Evolutionary conservation across 2,329 filamentous ascomycete genomes (phyloP).

Genomic region (Beauveria varroae): DNA sequence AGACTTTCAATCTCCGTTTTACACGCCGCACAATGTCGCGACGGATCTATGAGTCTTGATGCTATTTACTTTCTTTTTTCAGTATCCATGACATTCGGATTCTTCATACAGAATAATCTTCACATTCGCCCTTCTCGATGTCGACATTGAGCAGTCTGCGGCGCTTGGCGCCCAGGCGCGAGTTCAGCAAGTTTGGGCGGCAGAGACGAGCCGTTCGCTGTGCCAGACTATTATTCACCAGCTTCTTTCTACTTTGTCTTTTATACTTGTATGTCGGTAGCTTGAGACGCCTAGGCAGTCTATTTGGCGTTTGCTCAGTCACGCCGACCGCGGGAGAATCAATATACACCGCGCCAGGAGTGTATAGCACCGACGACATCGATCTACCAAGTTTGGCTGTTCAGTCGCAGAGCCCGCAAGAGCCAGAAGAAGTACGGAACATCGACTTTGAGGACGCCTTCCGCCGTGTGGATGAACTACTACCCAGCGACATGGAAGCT

Average conservation of each 20-base stretch:
- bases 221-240: background rate
- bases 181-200: background rate
- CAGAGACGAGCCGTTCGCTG: background rate
- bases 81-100: background rate
- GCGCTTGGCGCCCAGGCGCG: background rate
- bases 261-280: background rate
- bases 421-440: background rate
- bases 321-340: background rate
- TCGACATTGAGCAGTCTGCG: background rate
- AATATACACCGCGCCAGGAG: background rate
- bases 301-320: background rate
- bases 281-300: background rate
- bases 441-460: background rate
- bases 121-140: background rate
- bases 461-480: background rate
- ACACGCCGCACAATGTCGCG: background rate
- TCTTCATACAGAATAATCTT: background rate
- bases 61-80: background rate
- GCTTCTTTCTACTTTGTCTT: background rate
- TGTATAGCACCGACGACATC: background rate
- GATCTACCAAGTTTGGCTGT: background rate
- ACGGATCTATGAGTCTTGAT: background rate
- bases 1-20: background rate
- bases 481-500: background rate
- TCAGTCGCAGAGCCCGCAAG: background rate